A percentile compares a stretch with the other conserved stretches of the same genome.
Conservation (phyloP, 2,329 filamentous ascomycete species). For the Talaromyces sp. region DNA sequence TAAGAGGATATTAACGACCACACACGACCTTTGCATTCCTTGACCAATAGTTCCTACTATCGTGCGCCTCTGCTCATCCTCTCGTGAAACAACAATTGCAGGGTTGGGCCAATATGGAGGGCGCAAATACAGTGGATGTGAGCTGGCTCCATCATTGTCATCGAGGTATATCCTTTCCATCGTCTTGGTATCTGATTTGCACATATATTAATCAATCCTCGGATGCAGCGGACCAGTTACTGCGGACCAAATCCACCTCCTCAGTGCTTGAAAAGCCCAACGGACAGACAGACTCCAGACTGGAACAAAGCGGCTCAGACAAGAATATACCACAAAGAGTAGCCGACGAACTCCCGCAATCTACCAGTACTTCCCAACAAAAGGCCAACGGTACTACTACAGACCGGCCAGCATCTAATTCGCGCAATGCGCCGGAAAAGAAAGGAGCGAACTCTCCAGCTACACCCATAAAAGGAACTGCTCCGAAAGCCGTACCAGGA, state of each 20-base stretch:
- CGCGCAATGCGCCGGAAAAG: slow-evolving; percentile 6
- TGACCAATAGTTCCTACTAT: not conserved
- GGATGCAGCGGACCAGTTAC: slow-evolving; percentile 1
- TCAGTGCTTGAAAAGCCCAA: slow-evolving; percentile 26
- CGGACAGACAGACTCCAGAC: slow-evolving; percentile 20
- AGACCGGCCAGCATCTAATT: not conserved
- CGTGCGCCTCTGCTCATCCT: not conserved
- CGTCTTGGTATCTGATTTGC: not conserved
- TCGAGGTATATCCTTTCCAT: slow-evolving; percentile 59
- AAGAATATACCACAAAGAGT: slow-evolving; percentile 11
- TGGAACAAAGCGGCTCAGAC: slow-evolving; percentile 20
- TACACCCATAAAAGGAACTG: slow-evolving; percentile 30
- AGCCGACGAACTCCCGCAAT: slow-evolving; percentile 14
- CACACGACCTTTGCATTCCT: not conserved
- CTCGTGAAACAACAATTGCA: not conserved
- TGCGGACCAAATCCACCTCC: slow-evolving; percentile 31
- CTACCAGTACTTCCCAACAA: not conserved
- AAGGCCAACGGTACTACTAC: not conserved
- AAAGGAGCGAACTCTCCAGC: slow-evolving; percentile 24
- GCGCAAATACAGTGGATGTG: slow-evolving; percentile 76
- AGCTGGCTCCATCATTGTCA: slow-evolving; percentile 84
- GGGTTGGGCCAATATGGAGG: slow-evolving; percentile 58
- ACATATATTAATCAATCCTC: not conserved
- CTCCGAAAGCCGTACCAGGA: slow-evolving; percentile 28
- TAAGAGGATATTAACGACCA: not conserved